Percentiles rank a stretch among this genome's conserved stretches.
phyloP scores from a whole-genome alignment of 129 eudicot genomes.

The Artemisia tridentata region DNA sequence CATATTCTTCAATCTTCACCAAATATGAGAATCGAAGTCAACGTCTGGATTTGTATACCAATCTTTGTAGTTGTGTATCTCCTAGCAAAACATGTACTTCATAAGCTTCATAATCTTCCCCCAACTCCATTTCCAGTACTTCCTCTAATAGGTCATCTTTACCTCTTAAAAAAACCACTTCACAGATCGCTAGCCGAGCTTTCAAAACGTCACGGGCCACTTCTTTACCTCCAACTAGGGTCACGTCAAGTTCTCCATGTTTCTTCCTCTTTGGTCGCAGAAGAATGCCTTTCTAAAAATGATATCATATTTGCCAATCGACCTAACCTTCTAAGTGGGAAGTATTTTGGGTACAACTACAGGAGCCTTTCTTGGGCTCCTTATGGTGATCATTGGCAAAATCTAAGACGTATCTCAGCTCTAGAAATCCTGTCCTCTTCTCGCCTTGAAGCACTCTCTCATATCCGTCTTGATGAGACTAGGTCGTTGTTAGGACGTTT shows the following conservation, averaged over 20 bases:
- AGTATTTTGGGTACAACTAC: constrained; percentile 41
- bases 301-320: constrained; percentile 55
- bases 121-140: constrained; percentile 47
- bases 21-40: constrained; percentile 22
- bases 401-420: constrained; percentile 43
- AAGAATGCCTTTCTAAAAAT: constrained; percentile 60
- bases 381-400: constrained; percentile 53
- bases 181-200: constrained; percentile 36
- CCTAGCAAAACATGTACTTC: constrained; percentile 31
- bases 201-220: constrained; percentile 34
- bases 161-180: constrained; percentile 42
- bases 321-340: constrained; percentile 40
- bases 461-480: constrained; percentile 34
- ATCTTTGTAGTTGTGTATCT: constrained; percentile 12
- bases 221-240: constrained; percentile 43
- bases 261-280: constrained; percentile 52
- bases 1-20: not conserved
- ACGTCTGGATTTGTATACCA: constrained; percentile 9
- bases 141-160: constrained; percentile 58
- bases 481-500: constrained; percentile 16
- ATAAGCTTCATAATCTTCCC: constrained; percentile 40
- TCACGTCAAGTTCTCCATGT: constrained; percentile 32
- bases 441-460: constrained; percentile 36
- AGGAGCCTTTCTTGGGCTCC: constrained; percentile 42
- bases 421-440: constrained; percentile 44